Percentiles rank a stretch among this genome's conserved stretches.
Evolutionary conservation across 768 basidiomycete genomes (phyloP).

Genomic region (Pilatotrama ljubarskyi): DNA sequence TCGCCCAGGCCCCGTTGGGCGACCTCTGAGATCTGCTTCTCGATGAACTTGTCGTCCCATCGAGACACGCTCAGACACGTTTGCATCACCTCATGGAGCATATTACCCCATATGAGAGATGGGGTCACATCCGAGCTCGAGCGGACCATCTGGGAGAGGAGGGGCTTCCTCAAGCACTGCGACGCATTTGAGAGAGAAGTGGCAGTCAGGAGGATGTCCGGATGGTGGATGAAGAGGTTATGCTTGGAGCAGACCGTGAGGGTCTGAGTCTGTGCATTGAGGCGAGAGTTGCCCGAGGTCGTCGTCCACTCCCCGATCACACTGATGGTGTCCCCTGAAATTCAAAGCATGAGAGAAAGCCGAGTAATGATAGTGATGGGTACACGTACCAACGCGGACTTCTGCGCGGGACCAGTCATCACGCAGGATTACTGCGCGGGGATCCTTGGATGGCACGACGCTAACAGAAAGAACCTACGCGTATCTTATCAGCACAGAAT

Average conservation of each 20-base stretch:
- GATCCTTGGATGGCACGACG: constrained; percentile 39
- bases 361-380: neutral
- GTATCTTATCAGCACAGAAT: neutral
- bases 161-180: constrained; percentile 82
- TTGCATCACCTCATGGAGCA: constrained; percentile 92
- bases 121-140: constrained; percentile 62
- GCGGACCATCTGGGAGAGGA: constrained; percentile 68
- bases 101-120: constrained; percentile 85
- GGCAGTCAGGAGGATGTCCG: constrained; percentile 88
- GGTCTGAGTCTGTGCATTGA: constrained; percentile 37
- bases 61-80: constrained; percentile 58
- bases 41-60: constrained; percentile 68
- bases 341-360: neutral
- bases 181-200: constrained; percentile 84
- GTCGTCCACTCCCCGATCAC: constrained; percentile 53
- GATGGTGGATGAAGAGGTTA: constrained; percentile 84
- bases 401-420: constrained; percentile 80
- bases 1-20: constrained; percentile 56
- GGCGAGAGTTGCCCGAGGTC: constrained; percentile 28
- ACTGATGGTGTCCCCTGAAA: constrained; percentile 77
- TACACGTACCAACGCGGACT: constrained; percentile 53
- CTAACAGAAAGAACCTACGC: constrained; percentile 53
- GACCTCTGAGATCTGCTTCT: constrained; percentile 56
- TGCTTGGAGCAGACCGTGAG: constrained; percentile 63
- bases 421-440: constrained; percentile 55